Evolutionary conservation across 2,329 filamentous ascomycete genomes (phyloP).

Genomic region (Sarocladium oryzae): DNA sequence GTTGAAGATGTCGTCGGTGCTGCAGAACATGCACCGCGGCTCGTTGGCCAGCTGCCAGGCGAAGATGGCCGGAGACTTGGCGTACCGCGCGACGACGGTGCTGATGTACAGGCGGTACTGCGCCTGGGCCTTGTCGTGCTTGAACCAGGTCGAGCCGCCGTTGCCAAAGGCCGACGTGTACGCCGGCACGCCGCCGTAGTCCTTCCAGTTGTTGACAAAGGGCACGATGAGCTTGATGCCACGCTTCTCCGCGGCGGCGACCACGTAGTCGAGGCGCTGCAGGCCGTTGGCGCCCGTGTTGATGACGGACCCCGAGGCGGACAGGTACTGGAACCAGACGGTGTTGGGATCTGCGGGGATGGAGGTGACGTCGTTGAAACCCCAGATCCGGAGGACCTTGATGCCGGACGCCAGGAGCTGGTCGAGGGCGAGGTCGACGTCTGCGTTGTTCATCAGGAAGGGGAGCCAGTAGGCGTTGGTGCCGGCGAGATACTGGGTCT

Average conservation of each 20-base stretch:
- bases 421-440: constrained; percentile 47
- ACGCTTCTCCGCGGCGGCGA: constrained; percentile 49
- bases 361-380: constrained; percentile 49
- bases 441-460: constrained; percentile 45
- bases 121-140: constrained; percentile 41
- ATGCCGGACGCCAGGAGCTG: constrained; percentile 43
- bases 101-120: constrained; percentile 49
- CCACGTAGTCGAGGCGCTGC: constrained; percentile 55
- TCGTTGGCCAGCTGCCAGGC: constrained; percentile 39
- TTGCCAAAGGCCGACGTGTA: constrained; percentile 54
- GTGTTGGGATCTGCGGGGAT: constrained; percentile 17
- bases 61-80: constrained; percentile 39
- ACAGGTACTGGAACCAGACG: constrained; percentile 47
- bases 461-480: constrained; percentile 53
- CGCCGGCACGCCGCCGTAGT: constrained; percentile 59
- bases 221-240: constrained; percentile 59
- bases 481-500: constrained; percentile 42
- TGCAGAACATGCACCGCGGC: constrained; percentile 26
- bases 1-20: constrained; percentile 22
- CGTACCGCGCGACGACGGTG: constrained; percentile 41
- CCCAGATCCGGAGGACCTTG: constrained; percentile 55
- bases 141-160: constrained; percentile 49
- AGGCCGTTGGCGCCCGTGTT: constrained; percentile 57
- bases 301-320: constrained; percentile 44
- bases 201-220: constrained; percentile 62